phyloP scores from a whole-genome alignment of 176 grass and related monocot species.

The Eleusine coracana region DNA sequence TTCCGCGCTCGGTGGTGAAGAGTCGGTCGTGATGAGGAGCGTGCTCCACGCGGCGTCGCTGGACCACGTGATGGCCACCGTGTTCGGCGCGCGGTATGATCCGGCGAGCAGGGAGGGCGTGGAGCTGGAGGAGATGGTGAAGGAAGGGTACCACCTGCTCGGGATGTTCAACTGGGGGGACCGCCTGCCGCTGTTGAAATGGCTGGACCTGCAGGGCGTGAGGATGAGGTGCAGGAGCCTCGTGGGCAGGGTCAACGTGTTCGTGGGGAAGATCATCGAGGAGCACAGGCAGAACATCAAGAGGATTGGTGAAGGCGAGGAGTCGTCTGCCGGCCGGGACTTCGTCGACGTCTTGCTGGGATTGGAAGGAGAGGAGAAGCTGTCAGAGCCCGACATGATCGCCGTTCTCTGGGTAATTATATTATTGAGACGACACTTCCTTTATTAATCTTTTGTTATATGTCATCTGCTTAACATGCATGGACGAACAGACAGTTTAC shows the following conservation, averaged over 20 bases:
- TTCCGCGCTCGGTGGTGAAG: not conserved
- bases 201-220: not conserved
- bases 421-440: not conserved
- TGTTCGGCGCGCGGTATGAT: not conserved
- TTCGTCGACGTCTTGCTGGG: constrained; percentile 6
- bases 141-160: not conserved
- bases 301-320: not conserved
- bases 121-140: not conserved
- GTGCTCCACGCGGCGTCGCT: not conserved
- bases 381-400: not conserved
- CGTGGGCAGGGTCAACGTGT: constrained; percentile 1
- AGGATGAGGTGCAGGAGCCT: not conserved
- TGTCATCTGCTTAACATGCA: no score
- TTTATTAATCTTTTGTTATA: no score
- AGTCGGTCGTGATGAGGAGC: not conserved
- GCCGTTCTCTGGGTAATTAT: not conserved
- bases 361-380: not conserved
- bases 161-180: constrained; percentile 5
- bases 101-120: not conserved
- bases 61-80: not conserved
- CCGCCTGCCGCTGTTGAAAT: not conserved
- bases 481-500: not conserved
- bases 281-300: constrained; percentile 1
- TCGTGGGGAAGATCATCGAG: not conserved
- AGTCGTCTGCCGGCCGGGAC: not conserved